phyloP scores from a whole-genome alignment of 352 stramenopile genomes.

The Globisporangium nunn region DNA sequence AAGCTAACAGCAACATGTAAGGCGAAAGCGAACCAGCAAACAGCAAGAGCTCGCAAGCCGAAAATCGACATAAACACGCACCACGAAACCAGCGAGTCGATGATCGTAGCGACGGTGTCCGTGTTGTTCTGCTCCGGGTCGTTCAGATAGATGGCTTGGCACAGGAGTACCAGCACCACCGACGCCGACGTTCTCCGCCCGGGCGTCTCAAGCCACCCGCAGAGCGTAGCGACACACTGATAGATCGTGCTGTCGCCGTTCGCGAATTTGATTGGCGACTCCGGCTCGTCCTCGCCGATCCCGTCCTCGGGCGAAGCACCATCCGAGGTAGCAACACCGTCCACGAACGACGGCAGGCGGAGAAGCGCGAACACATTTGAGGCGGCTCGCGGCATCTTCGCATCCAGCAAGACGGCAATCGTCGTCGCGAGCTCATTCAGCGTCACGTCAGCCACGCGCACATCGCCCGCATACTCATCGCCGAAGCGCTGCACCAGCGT shows the following conservation, averaged over 20 bases:
- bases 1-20: conserved; percentile 20
- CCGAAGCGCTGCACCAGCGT: conserved; percentile 19
- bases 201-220: conserved; percentile 26
- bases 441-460: conserved; percentile 29
- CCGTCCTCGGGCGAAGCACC: conserved; percentile 14
- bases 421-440: conserved; percentile 47
- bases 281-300: conserved; percentile 14
- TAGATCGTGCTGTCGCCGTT: conserved; percentile 22
- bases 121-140: conserved; percentile 11
- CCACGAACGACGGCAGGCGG: conserved; percentile 47
- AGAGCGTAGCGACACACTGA: conserved; percentile 33
- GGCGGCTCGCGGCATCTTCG: conserved; percentile 25
- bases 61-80: conserved; percentile 5
- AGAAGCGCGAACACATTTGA: conserved; percentile 47
- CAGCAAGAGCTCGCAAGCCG: not conserved
- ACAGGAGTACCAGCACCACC: conserved; percentile 30
- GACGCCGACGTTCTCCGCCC: conserved; percentile 26
- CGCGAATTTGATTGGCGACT: conserved; percentile 14
- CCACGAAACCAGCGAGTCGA: conserved; percentile 15
- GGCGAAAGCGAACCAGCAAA: not conserved
- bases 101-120: conserved; percentile 12
- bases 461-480: conserved; percentile 7
- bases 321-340: conserved; percentile 35
- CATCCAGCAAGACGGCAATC: conserved; percentile 50
- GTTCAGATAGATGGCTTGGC: conserved; percentile 22